Percentiles rank a stretch among this genome's conserved stretches.
phyloP scores from a whole-genome alignment of 31 red algal species.

The Endocladia muricata region DNA sequence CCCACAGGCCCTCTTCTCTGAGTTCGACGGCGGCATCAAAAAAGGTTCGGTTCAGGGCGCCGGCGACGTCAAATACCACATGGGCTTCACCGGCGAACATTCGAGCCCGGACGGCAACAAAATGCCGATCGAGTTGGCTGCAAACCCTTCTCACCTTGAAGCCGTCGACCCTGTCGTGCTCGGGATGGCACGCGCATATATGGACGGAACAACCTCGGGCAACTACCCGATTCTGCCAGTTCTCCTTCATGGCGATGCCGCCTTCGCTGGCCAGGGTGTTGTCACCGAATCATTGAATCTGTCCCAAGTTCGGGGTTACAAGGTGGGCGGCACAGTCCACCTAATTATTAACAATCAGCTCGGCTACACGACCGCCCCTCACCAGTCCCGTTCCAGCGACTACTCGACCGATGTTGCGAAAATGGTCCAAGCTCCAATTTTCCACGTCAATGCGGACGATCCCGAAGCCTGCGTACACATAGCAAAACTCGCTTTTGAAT shows the following conservation, averaged over 20 bases:
- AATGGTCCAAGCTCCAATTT: conserved; percentile 66
- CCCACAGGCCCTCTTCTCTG: not conserved
- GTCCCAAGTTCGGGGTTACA: conserved; percentile 10
- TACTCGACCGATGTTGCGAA: conserved; percentile 83
- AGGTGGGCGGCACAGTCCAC: conserved; percentile 21
- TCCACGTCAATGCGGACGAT: conserved; percentile 67
- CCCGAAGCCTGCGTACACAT: conserved; percentile 9
- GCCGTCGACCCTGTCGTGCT: conserved; percentile 13
- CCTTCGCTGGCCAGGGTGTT: conserved; percentile 30
- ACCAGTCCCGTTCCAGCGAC: conserved; percentile 46
- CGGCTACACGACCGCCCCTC: conserved; percentile 35
- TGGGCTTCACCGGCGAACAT: not conserved
- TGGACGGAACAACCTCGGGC: not conserved
- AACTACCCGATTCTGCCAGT: not conserved
- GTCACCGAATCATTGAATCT: conserved; percentile 18
- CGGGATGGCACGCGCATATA: conserved; percentile 3
- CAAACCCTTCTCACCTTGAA: conserved; percentile 28
- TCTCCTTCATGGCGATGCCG: conserved; percentile 32
- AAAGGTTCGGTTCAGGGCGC: not conserved
- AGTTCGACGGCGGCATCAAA: not conserved
- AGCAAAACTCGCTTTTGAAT: conserved; percentile 64
- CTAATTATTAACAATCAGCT: conserved; percentile 43
- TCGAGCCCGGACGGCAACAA: not conserved
- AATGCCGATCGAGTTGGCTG: not conserved
- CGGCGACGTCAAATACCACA: conserved; percentile 17